Base-by-base conservation (phyloP, 2,329 filamentous ascomycete species). In the Ophiobolus disseminans region DNA sequence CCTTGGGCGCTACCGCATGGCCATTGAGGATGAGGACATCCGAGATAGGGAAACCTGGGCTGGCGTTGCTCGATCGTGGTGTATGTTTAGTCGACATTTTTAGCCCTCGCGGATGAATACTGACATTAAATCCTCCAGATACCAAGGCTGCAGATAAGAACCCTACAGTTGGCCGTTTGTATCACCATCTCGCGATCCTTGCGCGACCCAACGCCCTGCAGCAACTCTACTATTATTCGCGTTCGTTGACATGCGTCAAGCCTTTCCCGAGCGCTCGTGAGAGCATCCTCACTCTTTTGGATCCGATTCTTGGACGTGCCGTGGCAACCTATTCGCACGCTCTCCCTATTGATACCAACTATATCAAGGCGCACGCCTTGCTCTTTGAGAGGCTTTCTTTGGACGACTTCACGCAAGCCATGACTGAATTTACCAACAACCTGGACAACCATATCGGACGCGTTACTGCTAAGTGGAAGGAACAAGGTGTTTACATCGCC, bases 101-200 rank as follows among this genome's bases (percentile, higher is more conserved):
- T 14, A 7, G 7, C 7, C 9, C 22, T 3, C 13, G 5, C 21
- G 5, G 10, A 22, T 19, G 8, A 4, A 38, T 7, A 35, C 35
- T 39, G n/a, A 38, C 17, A n/a, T 8, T 17, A 17, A 16, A 7
- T 8, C n/a, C 16, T 19, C 13, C 28, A 46, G 43, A 65, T 16
- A 86, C 83, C 2, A 88, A 88, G 58, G 90, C 90, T 0, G 89
- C 89, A 0, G 88, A 96, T 58, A 86, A 86, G 21, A 84, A 85
- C 0, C 90, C 92, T 0, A 82, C 82, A 0, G 86, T 88, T 0
- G 93, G 93, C 0, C 80, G 92, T 0, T 78, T 97, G 0, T 94
- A 96, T 50, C 91, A 97, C 58, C 91, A 97, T 63, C 76, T 97
- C 0, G 93, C 91, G 0, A 92, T 93, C 20, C 70, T 93, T 0